Conservation (phyloP, 306 rosid species). For the Begonia peltatifolia region DNA sequence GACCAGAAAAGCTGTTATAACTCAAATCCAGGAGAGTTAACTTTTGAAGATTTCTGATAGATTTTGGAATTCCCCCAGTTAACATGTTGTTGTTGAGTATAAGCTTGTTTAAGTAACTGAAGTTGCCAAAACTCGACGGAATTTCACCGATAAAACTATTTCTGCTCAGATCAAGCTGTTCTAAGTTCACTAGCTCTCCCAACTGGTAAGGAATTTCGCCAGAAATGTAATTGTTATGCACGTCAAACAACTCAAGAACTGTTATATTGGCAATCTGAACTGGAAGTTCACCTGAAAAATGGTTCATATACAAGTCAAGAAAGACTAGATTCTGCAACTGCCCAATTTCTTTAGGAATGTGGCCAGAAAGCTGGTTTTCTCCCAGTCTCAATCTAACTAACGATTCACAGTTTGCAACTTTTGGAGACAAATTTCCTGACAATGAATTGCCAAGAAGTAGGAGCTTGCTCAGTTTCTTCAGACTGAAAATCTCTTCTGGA, state of each 20-base stretch:
- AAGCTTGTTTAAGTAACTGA: constrained; percentile 81
- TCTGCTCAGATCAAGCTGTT: constrained; percentile 73
- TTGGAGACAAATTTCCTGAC: constrained; percentile 45
- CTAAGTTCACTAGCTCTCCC: constrained; percentile 64
- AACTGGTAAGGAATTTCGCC: constrained; percentile 61
- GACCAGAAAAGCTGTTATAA: constrained; percentile 59
- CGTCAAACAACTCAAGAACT: constrained; percentile 69
- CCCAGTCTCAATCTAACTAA: constrained; percentile 72
- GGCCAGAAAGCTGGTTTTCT: constrained; percentile 71
- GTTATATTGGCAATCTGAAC: constrained; percentile 63
- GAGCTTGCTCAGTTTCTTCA: constrained; percentile 80
- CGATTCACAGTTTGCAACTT: constrained; percentile 53
- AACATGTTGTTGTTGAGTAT: constrained; percentile 64
- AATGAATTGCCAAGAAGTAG: constrained; percentile 70
- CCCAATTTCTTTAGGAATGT: constrained; percentile 69
- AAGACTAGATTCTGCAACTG: constrained; percentile 70
- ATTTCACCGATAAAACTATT: constrained; percentile 66
- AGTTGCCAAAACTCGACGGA: constrained; percentile 69
- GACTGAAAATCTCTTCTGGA: constrained; percentile 64
- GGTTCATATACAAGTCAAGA: constrained; percentile 77
- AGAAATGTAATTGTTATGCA: constrained; percentile 57
- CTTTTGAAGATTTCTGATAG: constrained; percentile 51
- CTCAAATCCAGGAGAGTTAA: constrained; percentile 70
- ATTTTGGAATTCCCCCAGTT: constrained; percentile 63
- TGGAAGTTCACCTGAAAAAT: constrained; percentile 62